Evolutionary conservation across 768 basidiomycete genomes (phyloP), one percentile per base, ranked within the genome.

Genomic region (Tulasnella sp.): DNA sequence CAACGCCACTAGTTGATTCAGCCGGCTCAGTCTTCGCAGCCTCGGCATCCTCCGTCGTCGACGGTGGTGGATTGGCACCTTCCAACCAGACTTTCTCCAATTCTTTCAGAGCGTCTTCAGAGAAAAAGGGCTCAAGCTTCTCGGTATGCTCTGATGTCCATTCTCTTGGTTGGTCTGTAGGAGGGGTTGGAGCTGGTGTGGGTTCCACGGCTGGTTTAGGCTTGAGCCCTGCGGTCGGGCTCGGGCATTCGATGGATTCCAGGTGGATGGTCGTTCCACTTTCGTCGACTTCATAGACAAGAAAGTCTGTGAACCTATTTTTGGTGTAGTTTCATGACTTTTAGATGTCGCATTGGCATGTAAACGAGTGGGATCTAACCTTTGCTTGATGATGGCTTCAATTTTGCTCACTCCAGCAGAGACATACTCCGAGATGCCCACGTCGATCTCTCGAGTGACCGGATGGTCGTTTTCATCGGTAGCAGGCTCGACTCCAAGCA

Each of bases 331-430:
- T 40, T 71, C 75, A 17, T 59, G 7, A 29, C 19, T 26, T 69
- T 19, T 7, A 62, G n/a, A 26, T 9, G 8, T 36, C 19, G 6
- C 44, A 12, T 29, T 59, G 52, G 26, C 11, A 65, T 22, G 37
- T 36, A 44, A n/a, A 32, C 19, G 37, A 72, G 16, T 36, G 47
- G 39, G 22, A 14, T 78, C 85, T 74, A 72, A 94, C 95, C 96
- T 85, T 82, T 98, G 96, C 81, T 98, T 98, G 80, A 98, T 98
- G 77, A 98, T 96, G 5, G 93, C 96, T 67, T 89, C 86, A 75
- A 98, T 88, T 77, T 86, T 86, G 3, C 88, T 84, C 29, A 90
- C 85, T 73, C 86, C 86, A 12, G 83, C 83, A 22, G 86, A 86
- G 75, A 95, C 86, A 79, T 95, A 96, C 78, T 93, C 89, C 5